Percentiles rank a stretch among this genome's conserved stretches.
Conservation (phyloP, 1,139 yeast species). For the Suhomyces coccinellae region DNA sequence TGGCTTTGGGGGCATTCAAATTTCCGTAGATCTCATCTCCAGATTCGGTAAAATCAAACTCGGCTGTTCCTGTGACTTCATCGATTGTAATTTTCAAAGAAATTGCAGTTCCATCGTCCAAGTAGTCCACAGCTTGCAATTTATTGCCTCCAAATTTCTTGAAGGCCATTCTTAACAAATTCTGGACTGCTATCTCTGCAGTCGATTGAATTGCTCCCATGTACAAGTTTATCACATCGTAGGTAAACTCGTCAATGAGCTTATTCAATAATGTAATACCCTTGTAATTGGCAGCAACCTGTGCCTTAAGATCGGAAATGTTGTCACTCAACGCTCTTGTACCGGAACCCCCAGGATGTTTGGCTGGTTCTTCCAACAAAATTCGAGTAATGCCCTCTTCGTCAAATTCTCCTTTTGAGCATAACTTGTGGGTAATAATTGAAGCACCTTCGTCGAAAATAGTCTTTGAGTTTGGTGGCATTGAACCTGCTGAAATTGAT, state of each 20-base stretch:
- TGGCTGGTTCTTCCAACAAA: constrained; percentile 44
- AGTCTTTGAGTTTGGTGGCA: constrained; percentile 50
- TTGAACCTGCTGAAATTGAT: constrained; percentile 46
- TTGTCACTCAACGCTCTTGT: constrained; percentile 44
- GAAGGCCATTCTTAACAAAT: constrained; percentile 37
- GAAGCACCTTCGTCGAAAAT: constrained; percentile 49
- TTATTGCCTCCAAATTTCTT: constrained; percentile 37
- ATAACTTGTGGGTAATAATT: constrained; percentile 40
- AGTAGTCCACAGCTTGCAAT: constrained; percentile 38
- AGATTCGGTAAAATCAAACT: constrained; percentile 42
- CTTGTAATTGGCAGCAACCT: constrained; percentile 44
- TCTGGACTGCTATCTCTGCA: constrained; percentile 44
- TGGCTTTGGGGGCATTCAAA: constrained; percentile 57
- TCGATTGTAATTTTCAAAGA: constrained; percentile 36
- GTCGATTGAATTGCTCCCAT: constrained; percentile 47
- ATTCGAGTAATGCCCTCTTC: constrained; percentile 41
- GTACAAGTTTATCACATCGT: constrained; percentile 38
- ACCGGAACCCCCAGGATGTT: constrained; percentile 48
- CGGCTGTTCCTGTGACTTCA: constrained; percentile 37
- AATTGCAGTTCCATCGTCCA: constrained; percentile 49
- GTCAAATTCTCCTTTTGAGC: constrained; percentile 39
- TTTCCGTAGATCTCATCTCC: constrained; percentile 49
- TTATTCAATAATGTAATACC: constrained; percentile 37
- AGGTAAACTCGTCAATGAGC: constrained; percentile 35
- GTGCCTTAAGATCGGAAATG: constrained; percentile 46